Evolutionary conservation across 352 stramenopile species (phyloP), one percentile per base, ranked within the genome.

Genomic region (Phytophthora tubulina): DNA sequence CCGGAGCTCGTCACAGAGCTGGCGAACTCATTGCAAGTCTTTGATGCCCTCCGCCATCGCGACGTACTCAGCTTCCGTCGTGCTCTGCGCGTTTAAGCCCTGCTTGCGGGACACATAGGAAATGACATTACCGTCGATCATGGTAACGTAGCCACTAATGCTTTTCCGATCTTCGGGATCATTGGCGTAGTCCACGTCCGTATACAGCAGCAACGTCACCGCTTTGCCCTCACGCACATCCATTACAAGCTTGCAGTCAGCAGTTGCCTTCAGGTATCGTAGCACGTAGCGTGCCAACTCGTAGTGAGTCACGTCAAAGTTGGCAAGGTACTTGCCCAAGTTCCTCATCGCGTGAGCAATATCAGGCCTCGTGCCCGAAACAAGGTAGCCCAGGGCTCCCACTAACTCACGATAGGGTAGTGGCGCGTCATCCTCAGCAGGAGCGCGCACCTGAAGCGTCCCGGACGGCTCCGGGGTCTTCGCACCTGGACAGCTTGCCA

Each of bases 161-260:
- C 55, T 73, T 36, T 65, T 67, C n/a, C 64, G 6, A 17, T 78
- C 68, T 3, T 36, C 52, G 1, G 21, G 11, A 30, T 78, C 61
- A 27, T 82, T 80, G 0, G 72, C 72, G 15, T 78, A 80, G 17
- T 78, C 64, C 3, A 64, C 56, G 15, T 82, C 66, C 4, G 63
- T 71, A 10, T 52, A 82, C 42, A 44, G 10, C 27, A 30, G 3
- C 13, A 54, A 31, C 10, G 13, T 27, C 2, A 73, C 6, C 0
- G 21, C 5, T 21, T 38, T 36, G 46, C 31, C 42, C 5, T 52
- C 14, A 10, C 21, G 15, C 0, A 63, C 45, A 5, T 50, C 17
- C 53, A 30, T 49, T 21, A 21, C 17, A 36, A 71, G 8, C 0
- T 27, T 46, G 21, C 67, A 71, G 14, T 75, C 33, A 5, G 14